Evolutionary conservation across 352 stramenopile species (phyloP).

Genomic region (Globisporangium apiculatum): DNA sequence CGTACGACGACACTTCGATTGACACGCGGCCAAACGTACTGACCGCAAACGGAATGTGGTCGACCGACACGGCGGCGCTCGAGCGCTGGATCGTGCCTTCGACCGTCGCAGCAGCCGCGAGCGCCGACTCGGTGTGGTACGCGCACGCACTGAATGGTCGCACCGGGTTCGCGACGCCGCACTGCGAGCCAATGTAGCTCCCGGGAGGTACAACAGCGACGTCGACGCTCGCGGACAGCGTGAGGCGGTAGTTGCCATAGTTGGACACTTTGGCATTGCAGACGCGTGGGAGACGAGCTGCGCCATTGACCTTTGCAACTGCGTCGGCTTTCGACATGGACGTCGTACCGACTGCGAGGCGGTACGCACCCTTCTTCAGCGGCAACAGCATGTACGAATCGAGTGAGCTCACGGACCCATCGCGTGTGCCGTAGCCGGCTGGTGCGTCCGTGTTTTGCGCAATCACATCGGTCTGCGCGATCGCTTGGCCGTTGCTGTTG

Average conservation of each 20-base stretch:
- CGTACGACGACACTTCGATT: slow-evolving; percentile 57
- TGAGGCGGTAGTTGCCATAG: slow-evolving; percentile 64
- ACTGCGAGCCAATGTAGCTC: slow-evolving; percentile 66
- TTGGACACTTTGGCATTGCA: slow-evolving; percentile 46
- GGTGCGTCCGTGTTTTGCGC: slow-evolving; percentile 44
- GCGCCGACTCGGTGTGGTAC: slow-evolving; percentile 48
- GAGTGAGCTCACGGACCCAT: slow-evolving; percentile 43
- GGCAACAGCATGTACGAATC: slow-evolving; percentile 49
- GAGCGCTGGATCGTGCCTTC: slow-evolving; percentile 54
- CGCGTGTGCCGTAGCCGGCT: slow-evolving; percentile 25
- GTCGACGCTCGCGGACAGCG: slow-evolving; percentile 27
- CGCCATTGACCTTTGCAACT: slow-evolving; percentile 28
- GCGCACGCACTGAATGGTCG: slow-evolving; percentile 32
- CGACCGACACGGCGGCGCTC: slow-evolving; percentile 33
- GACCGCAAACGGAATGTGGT: slow-evolving; percentile 53
- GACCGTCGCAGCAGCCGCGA: slow-evolving; percentile 22
- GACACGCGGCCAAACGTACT: slow-evolving; percentile 39
- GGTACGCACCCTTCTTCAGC: slow-evolving; percentile 37
- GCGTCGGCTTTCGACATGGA: slow-evolving; percentile 39
- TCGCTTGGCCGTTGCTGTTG: slow-evolving; percentile 2
- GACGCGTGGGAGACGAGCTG: slow-evolving; percentile 28
- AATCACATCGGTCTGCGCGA: slow-evolving; percentile 18
- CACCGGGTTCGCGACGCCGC: slow-evolving; percentile 16
- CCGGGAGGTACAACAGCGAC: slow-evolving; percentile 25
- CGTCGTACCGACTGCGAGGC: slow-evolving; percentile 47